phyloP scores from a whole-genome alignment of 2,329 filamentous ascomycete genomes.

The Paecilomyces dactylethromorphus region DNA sequence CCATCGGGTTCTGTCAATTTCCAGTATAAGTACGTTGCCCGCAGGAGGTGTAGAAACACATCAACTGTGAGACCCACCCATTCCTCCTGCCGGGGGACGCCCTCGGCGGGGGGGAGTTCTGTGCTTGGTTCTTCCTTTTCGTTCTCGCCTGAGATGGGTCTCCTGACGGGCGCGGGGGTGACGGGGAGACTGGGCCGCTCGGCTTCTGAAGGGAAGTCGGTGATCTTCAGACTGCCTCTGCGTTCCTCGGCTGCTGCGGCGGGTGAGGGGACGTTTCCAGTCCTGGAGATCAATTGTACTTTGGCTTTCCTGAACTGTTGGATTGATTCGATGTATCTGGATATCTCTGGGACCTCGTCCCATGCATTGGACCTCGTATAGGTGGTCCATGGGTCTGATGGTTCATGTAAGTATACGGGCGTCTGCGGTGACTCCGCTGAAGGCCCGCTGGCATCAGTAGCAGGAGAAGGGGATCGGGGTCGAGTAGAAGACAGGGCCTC shows the following conservation, averaged over 20 bases:
- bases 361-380: constrained; percentile 81
- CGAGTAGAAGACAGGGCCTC: not conserved
- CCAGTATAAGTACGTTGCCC: constrained; percentile 40
- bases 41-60: constrained; percentile 38
- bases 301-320: constrained; percentile 55
- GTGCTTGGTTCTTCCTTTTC: constrained; percentile 41
- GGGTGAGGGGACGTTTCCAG: constrained; percentile 6
- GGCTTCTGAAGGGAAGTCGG: constrained; percentile 76
- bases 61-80: constrained; percentile 73
- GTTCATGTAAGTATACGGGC: constrained; percentile 34
- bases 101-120: constrained; percentile 67
- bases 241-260: constrained; percentile 27
- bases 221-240: constrained; percentile 60
- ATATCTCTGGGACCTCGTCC: constrained; percentile 86
- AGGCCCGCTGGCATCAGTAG: not conserved
- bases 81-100: constrained; percentile 79
- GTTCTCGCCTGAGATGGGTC: constrained; percentile 59
- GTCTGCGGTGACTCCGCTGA: constrained; percentile 7
- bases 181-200: constrained; percentile 86
- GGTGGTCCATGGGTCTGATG: constrained; percentile 57
- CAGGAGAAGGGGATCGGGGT: not conserved
- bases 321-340: constrained; percentile 74
- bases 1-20: constrained; percentile 59
- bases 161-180: constrained; percentile 73
- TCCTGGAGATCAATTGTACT: constrained; percentile 31